Evolutionary conservation across 2,329 filamentous ascomycete species (phyloP), one percentile per base, ranked within the genome.

Genomic region (Hymenoscyphus scutula): DNA sequence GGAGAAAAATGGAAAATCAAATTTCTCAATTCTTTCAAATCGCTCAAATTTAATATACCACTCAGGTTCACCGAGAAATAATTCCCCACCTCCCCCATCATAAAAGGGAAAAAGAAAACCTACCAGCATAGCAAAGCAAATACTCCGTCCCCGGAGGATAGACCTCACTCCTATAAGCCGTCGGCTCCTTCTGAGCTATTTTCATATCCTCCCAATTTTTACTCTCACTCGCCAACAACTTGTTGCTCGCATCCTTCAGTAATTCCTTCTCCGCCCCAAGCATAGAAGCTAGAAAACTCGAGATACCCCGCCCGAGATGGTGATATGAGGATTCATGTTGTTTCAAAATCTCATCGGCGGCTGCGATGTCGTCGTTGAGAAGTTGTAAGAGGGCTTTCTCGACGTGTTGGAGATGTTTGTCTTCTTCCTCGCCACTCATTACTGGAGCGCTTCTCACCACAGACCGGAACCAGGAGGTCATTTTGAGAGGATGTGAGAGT

Each of bases 261-360:
- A 96, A 83, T 3, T 95, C 88, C 75, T 96, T 93, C 77, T 98
- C 95, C 71, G 97, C 95, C 1, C 93, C 93, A 1, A 98, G 79
- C 2, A 95, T 89, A 19, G 93, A 92, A 69, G 88, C 84, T 76
- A 98, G 88, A 74, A 98, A 98, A 53, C 86, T 86, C 23, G 92
- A 87, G 37, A 97, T 87, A 59, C 91, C 89, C 68, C 88, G 82
- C 32, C 92, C 93, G 37, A 98, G 82, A 79, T 89, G 80, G 76
- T 99, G 95, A 73, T 96, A 98, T n/a, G 91, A 85, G 5, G 93
- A 97, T 68, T 84, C 83, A 53, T 90, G 88, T 68, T 88, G 84
- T 58, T 84, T 83, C 38, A 97, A 81, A 51, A 86, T 85, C 64
- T 81, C 81, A 77, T 96, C 91, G 5, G 95, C 95, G 45, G 85